A percentile compares a stretch with the other conserved stretches of the same genome.
Conservation (phyloP, 1,284 basidiomycete genomes). For the Xerocomus cyaneibrunnescens region DNA sequence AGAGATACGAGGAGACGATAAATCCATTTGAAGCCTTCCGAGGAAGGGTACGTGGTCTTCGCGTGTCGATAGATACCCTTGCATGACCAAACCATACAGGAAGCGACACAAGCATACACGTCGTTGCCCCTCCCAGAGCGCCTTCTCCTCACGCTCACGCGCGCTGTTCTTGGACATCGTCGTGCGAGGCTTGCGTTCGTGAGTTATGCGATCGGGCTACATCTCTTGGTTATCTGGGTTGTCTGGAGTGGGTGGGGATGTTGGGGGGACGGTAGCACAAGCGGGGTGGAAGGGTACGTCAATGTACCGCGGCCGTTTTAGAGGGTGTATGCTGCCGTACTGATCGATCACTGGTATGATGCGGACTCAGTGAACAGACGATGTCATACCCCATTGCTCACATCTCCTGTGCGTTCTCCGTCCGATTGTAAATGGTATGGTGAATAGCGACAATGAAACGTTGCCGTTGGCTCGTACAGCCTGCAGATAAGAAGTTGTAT, state of each 20-base stretch:
- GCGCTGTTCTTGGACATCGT: conserved; percentile 85
- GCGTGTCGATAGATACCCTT: neutral
- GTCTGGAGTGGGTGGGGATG: conserved; percentile 65
- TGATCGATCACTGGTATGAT: neutral
- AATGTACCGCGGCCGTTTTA: conserved; percentile 23
- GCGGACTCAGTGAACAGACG: too few species aligned
- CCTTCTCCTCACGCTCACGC: conserved; percentile 82
- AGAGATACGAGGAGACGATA: conserved; percentile 93
- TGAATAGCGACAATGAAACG: too few species aligned
- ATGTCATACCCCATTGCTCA: too few species aligned
- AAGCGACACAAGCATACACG: conserved; percentile 89
- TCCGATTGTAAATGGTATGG: too few species aligned
- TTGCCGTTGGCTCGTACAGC: too few species aligned
- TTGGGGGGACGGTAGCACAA: conserved; percentile 17
- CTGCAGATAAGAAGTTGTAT: too few species aligned
- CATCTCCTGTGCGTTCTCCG: too few species aligned
- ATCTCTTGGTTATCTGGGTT: conserved; percentile 78
- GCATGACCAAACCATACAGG: conserved; percentile 47
- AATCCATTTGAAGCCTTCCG: conserved; percentile 98
- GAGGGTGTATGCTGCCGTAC: neutral
- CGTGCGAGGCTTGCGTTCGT: conserved; percentile 82
- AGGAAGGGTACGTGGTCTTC: conserved; percentile 67
- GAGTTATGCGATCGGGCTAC: conserved; percentile 76
- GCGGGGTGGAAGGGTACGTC: conserved; percentile 4
- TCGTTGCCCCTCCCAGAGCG: conserved; percentile 92